Evolutionary conservation across 306 rosid species (phyloP).

Genomic region (Inga laurina): DNA sequence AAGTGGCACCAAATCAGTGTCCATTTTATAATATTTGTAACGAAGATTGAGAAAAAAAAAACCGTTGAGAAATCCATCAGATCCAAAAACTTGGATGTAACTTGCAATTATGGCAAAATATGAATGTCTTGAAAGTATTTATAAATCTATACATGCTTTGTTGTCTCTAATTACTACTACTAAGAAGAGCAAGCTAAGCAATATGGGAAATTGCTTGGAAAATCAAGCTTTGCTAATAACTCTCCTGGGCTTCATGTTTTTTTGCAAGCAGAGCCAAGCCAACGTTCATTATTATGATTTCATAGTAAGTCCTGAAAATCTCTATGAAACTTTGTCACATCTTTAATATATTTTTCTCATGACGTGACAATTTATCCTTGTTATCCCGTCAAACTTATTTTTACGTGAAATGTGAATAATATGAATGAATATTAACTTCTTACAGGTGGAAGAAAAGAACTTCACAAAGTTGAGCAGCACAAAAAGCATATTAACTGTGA

Average conservation of each 20-base stretch:
- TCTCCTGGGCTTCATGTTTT: not conserved
- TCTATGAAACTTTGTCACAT: not conserved
- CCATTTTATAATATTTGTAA: not conserved
- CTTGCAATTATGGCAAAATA: not conserved
- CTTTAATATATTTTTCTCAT: not conserved
- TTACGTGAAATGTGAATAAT: not conserved
- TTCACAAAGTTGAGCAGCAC: conserved; percentile 39
- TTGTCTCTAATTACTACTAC: not conserved
- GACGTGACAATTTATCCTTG: too few species aligned
- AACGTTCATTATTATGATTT: conserved; percentile 26
- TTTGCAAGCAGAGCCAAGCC: conserved; percentile 10
- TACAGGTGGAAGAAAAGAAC: conserved; percentile 32
- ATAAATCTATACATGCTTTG: not conserved
- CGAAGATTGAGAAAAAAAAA: not conserved
- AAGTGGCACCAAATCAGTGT: too few species aligned
- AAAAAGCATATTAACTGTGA: conserved; percentile 37
- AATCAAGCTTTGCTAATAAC: not conserved
- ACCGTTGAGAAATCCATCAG: not conserved
- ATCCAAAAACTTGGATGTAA: conserved; percentile 4
- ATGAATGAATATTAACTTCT: not conserved
- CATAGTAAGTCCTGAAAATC: not conserved
- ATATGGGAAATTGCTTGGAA: not conserved
- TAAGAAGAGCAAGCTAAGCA: not conserved
- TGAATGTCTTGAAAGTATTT: not conserved
- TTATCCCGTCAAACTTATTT: not conserved